phyloP scores from a whole-genome alignment of 257 asterid species.

The Nicotiana benthamiana region DNA sequence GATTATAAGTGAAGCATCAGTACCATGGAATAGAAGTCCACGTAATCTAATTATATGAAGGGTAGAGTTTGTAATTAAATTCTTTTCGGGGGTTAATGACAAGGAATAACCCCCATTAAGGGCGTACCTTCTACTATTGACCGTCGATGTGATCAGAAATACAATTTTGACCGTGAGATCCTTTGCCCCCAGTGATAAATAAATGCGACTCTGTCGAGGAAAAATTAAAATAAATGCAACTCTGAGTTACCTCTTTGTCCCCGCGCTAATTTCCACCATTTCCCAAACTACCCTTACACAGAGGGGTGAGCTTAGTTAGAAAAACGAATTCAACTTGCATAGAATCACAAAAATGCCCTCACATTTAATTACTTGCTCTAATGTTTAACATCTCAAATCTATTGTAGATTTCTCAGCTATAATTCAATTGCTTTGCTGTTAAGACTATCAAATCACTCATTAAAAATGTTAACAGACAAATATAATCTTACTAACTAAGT shows the following conservation, averaged over 20 bases:
- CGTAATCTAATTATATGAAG: not conserved
- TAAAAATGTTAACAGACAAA: not conserved
- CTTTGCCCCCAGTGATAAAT: slow-evolving; percentile 21
- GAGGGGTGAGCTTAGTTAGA: not conserved
- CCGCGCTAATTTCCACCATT: slow-evolving; percentile 4
- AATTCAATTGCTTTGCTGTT: not conserved
- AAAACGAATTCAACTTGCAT: not conserved
- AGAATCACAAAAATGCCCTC: not conserved
- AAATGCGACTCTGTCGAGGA: slow-evolving; percentile 17
- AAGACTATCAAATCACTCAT: not conserved
- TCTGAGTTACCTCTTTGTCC: slow-evolving; percentile 41
- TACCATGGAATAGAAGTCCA: not conserved
- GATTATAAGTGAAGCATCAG: not conserved
- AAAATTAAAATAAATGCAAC: slow-evolving; percentile 20
- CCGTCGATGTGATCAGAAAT: slow-evolving; percentile 10
- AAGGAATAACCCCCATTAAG: not conserved
- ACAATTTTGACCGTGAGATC: slow-evolving; percentile 26
- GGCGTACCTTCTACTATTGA: not conserved
- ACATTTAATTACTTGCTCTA: not conserved
- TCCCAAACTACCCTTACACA: slow-evolving; percentile 8
- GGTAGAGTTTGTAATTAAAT: slow-evolving; percentile 3
- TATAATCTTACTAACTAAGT: not conserved
- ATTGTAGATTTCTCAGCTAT: not conserved
- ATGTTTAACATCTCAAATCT: not conserved
- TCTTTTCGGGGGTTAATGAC: not conserved